phyloP scores from a whole-genome alignment of 805 yeast genomes.

The Metschnikowia lochheadii region DNA sequence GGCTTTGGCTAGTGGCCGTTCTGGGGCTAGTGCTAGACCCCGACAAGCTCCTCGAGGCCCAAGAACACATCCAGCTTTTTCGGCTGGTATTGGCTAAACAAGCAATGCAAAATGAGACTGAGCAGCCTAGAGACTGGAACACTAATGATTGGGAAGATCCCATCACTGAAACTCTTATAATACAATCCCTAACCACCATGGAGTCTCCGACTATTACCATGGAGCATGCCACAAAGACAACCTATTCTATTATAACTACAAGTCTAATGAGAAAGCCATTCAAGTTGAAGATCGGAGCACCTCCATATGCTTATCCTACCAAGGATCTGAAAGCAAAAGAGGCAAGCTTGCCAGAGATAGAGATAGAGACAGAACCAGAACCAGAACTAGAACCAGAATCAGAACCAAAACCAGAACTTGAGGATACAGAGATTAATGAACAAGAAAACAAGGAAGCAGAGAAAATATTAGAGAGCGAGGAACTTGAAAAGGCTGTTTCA shows the following conservation, averaged over 20 bases:
- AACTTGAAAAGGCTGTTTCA: no score
- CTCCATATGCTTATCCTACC: neutral
- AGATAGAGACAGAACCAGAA: no score
- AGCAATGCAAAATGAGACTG: no score
- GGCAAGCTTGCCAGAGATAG: no score
- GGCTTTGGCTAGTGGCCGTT: constrained; percentile 1
- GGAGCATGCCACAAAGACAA: neutral
- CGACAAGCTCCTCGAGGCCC: neutral
- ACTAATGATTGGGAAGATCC: neutral
- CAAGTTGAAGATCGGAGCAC: neutral
- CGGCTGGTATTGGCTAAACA: neutral
- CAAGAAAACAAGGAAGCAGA: no score
- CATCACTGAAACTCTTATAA: neutral
- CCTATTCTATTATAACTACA: neutral
- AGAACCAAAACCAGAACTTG: no score
- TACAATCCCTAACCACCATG: neutral
- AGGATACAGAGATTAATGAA: no score
- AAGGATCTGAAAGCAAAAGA: neutral
- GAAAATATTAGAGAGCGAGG: no score
- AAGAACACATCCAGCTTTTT: neutral
- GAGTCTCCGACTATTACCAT: neutral
- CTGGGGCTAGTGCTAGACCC: constrained; percentile 4
- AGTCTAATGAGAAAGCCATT: neutral
- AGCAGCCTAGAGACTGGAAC: neutral
- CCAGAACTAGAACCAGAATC: no score